Conservation (phyloP, 352 stramenopile genomes). For the Phytophthora sansomeana region DNA sequence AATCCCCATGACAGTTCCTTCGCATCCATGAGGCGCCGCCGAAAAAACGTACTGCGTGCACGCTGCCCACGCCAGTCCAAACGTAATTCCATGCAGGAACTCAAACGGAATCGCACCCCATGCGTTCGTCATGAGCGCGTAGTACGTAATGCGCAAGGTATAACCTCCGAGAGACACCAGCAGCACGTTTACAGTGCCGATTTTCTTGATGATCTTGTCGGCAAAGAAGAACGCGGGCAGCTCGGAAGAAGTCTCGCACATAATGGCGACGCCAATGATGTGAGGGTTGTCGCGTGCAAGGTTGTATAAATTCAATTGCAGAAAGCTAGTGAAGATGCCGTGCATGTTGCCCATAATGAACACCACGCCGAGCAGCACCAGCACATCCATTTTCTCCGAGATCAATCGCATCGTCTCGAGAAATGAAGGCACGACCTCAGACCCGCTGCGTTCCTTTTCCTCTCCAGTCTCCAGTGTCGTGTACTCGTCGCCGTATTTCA, state of each 20-base stretch:
- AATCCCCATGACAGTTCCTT: slow-evolving; percentile 77
- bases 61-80: slow-evolving; percentile 71
- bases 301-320: slow-evolving; percentile 85
- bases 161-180: slow-evolving; percentile 72
- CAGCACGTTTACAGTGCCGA: slow-evolving; percentile 74
- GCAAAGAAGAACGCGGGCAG: slow-evolving; percentile 84
- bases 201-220: slow-evolving; percentile 66
- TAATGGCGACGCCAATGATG: slow-evolving; percentile 78
- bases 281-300: slow-evolving; percentile 66
- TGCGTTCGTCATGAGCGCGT: slow-evolving; percentile 77
- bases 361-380: slow-evolving; percentile 68
- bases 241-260: slow-evolving; percentile 80
- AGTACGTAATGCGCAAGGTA: slow-evolving; percentile 66
- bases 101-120: slow-evolving; percentile 83
- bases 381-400: slow-evolving; percentile 52
- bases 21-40: slow-evolving; percentile 54
- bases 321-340: slow-evolving; percentile 75
- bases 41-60: slow-evolving; percentile 79
- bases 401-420: slow-evolving; percentile 41
- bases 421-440: slow-evolving; percentile 47
- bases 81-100: slow-evolving; percentile 78
- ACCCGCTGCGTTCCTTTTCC: background rate
- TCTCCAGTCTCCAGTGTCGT: slow-evolving; percentile 9
- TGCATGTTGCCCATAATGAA: slow-evolving; percentile 84
- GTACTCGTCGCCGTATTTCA: slow-evolving; percentile 43